Evolutionary conservation across 495 filamentous ascomycete species (phyloP), one percentile per base, ranked within the genome.

Genomic region (Bacidia rubella): DNA sequence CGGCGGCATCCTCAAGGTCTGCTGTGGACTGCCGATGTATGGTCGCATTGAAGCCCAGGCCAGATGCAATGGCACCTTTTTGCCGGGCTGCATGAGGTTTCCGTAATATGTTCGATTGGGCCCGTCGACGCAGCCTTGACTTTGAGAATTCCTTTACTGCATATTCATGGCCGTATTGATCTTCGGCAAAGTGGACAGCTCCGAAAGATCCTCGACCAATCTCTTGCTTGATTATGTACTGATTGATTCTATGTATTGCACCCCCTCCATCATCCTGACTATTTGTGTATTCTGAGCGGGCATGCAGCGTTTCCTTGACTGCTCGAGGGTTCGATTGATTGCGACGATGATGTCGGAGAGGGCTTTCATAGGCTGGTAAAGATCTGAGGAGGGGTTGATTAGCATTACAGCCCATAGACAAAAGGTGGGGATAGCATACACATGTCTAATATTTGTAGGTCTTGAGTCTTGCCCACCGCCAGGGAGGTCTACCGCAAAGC

Each of bases 61-160:
- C 75, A 1, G 69, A 69, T 12, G 73, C 66, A 15, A 72, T 55
- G 38, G 69, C 67, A n/a, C 74, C 74, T 3, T 74, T 70, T 56
- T 76, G 69, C 48, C 72, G 73, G 10, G 66, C 65, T 11, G 67
- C 69, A 54, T 79, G 76, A 4, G 80, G 80, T 54, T 80, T 74
- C 54, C 90, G 81, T 26, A 98, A 74, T 40, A 96, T 82, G 65
- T 93, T 82, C 15, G 92, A 95, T 65, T 97, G 90, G 25, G 84
- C 87, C 27, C 89, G 86, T 68, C 89, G 95, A n/a, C 90, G 79
- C 35, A 98, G 69, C 35, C 90, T 78, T 3, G 87, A 78, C 65
- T 98, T 98, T 48, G 90, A 96, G 68, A 98, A 97, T 60, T 95
- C 90, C 68, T 98, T 98, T 55, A 98, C 81, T 49, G 92, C 90